Evolutionary conservation across 495 filamentous ascomycete species (phyloP), one percentile per base, ranked within the genome.

Genomic region (Aspergillus funiculosus): DNA sequence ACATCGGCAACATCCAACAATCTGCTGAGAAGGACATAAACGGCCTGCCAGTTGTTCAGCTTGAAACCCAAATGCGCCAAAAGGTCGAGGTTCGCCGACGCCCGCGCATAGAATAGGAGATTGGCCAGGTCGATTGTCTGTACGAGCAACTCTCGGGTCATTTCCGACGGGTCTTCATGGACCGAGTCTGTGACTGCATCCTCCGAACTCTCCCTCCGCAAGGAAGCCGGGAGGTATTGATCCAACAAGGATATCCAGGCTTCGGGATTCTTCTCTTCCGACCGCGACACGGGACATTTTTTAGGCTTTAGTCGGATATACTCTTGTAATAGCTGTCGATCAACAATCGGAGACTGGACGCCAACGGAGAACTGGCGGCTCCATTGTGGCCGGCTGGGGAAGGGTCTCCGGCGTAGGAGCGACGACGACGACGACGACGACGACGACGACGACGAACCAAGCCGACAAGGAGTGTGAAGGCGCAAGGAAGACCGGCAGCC

Each of bases 231-330:
- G 21, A 78, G 56, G 54, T 68, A 70, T 47, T 61, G 39, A 29
- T 74, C 70, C 21, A 81, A 42, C 11, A 63, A 50, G 4, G 58
- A 54, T 13, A 70, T 52, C 76, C 76, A 81, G 10, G 54, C 43
- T 20, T 58, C 44, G 4, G 53, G 52, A 30, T 60, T 10, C 13
- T 51, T 42, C 13, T 50, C 45, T 9, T 52, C 19, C 8, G 39
- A 26, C 7, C 29, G 39, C n/a, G 20, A 21, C 8, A 60, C 48
- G 0, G 50, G 51, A 36, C 43, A 50, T 29, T 46, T 36, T 5
- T 48, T 44, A 19, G 41, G 36, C 8, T 48, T 34, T 35, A 22
- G 6, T 22, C 10, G 35, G 15, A 31, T 19, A 29, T 47, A 34
- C 0, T 46, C 8, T 21, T 48, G 20, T 0, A 56, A 17, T 10